These are phyloP conservation scores for Scutellospora calospora DNA, from an alignment of 371 early-diverging fungal species.

Conservation along the genomic window DNA sequence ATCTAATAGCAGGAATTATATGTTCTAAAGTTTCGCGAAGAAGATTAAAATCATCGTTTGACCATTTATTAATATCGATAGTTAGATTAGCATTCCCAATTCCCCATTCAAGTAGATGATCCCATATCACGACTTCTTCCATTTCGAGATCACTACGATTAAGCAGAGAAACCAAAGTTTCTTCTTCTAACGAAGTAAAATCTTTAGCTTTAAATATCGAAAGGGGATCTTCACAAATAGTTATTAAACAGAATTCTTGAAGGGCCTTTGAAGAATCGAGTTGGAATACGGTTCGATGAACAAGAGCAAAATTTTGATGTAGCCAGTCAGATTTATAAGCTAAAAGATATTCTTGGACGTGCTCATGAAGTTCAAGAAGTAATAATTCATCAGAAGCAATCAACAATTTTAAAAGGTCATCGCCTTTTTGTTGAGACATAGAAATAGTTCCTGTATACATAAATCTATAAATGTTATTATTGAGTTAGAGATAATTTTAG, in stretches of 20 bases:
- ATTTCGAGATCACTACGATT: constrained; percentile 27
- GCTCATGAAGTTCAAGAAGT: constrained; percentile 15
- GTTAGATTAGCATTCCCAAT: constrained; percentile 23
- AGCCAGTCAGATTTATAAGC: not conserved
- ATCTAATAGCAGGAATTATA: constrained; percentile 16
- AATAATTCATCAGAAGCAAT: constrained; percentile 35
- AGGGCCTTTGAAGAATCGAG: not conserved
- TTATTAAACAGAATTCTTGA: constrained; percentile 26
- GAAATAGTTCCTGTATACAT: constrained; percentile 23
- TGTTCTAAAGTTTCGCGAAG: constrained; percentile 10
- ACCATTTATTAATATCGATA: constrained; percentile 29
- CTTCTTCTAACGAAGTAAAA: constrained; percentile 28
- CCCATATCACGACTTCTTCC: constrained; percentile 41
- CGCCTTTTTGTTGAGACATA: constrained; percentile 1
- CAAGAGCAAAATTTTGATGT: constrained; percentile 19
- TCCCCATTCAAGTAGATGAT: constrained; percentile 37
- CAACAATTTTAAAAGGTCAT: constrained; percentile 24
- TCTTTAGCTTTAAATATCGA: constrained; percentile 21
- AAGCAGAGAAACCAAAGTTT: constrained; percentile 1
- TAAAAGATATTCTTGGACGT: constrained; percentile 16
- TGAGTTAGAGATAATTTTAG: no score
- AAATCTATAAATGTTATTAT: constrained; percentile 13
- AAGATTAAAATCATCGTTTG: not conserved
- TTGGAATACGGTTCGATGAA: constrained; percentile 28
- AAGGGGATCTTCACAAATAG: constrained; percentile 19